Evolutionary conservation across 257 asterid species (phyloP), one percentile per base, ranked within the genome.

Genomic region (Solanum bulbocastanum): DNA sequence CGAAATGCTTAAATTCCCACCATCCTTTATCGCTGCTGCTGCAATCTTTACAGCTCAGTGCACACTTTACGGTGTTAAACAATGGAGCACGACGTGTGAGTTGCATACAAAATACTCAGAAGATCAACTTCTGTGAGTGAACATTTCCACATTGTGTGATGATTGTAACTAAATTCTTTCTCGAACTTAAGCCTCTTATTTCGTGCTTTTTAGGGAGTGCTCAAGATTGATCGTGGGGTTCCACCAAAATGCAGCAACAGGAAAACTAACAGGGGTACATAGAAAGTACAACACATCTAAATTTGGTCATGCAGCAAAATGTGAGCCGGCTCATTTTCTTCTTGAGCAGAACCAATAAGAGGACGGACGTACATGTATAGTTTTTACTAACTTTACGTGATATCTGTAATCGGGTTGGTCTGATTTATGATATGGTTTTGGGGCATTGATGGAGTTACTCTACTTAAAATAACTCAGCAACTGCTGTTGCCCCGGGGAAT

Each of bases 31-130:
- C 37, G 98, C 98, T 52, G 98, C 98, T 44, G 93, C 97, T 33
- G 95, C 99, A 10, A 84, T 94, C 81, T 93, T 90, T 78, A 92
- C 98, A 1, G 98, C 99, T 44, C 99, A 96, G 60, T 91, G 91
- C n/a, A 90, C 98, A 0, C 89, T 96, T 3, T 91, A 93, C 25
- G 95, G 98, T 1, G 90, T 87, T 3, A 91, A 90, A 12, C 96
- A 93, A 44, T 96, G 98, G 98, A 93, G 90, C 86, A 95, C 92
- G 91, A 95, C 96, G 30, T 94, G 98, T 87, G 97, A 96, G 86
- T 91, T 94, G 94, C 96, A 95, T 86, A 90, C 95, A 27, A 90
- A 89, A 66, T 96, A 94, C 93, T 89, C 94, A 7, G 98, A 93
- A 92, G 93, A 91, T 82, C 94, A 95, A 88, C 95, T 96, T 40